Base-by-base conservation (phyloP, 257 asterid species). In the Nicotiana noctiflora region DNA sequence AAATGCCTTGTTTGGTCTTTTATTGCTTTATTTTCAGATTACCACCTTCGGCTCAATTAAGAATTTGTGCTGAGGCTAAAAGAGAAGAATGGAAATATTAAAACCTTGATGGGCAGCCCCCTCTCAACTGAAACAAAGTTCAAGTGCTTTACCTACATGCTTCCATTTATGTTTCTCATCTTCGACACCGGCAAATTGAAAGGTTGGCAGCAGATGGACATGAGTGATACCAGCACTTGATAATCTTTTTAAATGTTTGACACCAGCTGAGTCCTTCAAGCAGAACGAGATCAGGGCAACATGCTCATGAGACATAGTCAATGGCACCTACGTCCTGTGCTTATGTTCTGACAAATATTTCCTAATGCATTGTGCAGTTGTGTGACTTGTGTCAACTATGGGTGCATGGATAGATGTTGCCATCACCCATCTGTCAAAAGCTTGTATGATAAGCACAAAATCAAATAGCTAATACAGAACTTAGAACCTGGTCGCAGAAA, bases 171-270 rank as follows among this genome's bases (percentile, higher is more conserved):
- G 85, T 84, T 84, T 93, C 84, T 91, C 89, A 77, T 95, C 99
- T 76, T 93, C 92, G 82, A 93, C 98, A 37, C 92, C 97, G 82
- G 90, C 97, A 89, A 93, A 95, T 40, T 95, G 99, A 85, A 85
- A 95, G 82, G 97, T 92, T 34, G 99, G 98, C 81, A 95, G 90
- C 80, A 95, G 89, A 89, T 93, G 99, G 77, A 95, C 83, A 75
- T 95, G 98, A 46, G 98, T 90, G 81, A 95, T 78, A 68, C 99
- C 99, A 53, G 98, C 96, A 82, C 49, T 10, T n/a, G 97, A 91
- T 86, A 95, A 85, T 87, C 83, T 92, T 87, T 89, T 89, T 53
- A 95, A 90, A 77, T 95, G 99, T 81, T 65, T 90, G 87, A 93
- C 87, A 82, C 98, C 99, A 80, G 92, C 97, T 34, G 99, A 91